These are phyloP conservation scores for Excoecaria agallocha DNA, from an alignment of 345 rosid genomes.

Conservation along the genomic window DNA sequence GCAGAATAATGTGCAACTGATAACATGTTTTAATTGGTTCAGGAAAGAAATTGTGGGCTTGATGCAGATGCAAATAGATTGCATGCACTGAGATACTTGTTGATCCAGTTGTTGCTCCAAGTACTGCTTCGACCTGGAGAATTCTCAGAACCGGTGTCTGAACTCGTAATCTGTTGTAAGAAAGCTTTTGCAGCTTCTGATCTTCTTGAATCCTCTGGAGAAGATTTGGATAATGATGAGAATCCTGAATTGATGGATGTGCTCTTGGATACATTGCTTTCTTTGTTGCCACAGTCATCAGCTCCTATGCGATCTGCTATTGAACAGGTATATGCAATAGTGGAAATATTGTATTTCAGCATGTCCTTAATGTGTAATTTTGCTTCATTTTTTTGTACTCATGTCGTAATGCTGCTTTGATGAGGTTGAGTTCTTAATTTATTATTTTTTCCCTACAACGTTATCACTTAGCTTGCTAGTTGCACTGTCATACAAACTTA, in stretches of 20 bases:
- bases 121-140: conserved; percentile 85
- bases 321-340: conserved; percentile 61
- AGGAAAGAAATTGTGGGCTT: conserved; percentile 68
- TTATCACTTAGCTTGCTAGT: no score
- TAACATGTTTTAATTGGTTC: conserved; percentile 28
- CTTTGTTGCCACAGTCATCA: conserved; percentile 85
- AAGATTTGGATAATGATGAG: conserved; percentile 54
- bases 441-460: neutral
- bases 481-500: neutral
- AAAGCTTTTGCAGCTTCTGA: conserved; percentile 65
- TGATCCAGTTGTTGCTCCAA: conserved; percentile 83
- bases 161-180: conserved; percentile 80
- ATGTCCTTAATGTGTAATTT: neutral
- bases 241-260: conserved; percentile 81
- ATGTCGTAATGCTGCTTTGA: neutral
- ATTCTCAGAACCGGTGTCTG: conserved; percentile 68
- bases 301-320: conserved; percentile 82
- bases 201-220: conserved; percentile 51
- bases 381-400: neutral
- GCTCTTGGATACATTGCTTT: conserved; percentile 80
- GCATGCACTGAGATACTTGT: conserved; percentile 71
- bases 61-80: conserved; percentile 44
- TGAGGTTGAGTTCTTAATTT: neutral
- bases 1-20: neutral
- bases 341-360: neutral